These are phyloP conservation scores for Mycena rebaudengoi DNA, from an alignment of 768 basidiomycete genomes.

Conservation along the genomic window DNA sequence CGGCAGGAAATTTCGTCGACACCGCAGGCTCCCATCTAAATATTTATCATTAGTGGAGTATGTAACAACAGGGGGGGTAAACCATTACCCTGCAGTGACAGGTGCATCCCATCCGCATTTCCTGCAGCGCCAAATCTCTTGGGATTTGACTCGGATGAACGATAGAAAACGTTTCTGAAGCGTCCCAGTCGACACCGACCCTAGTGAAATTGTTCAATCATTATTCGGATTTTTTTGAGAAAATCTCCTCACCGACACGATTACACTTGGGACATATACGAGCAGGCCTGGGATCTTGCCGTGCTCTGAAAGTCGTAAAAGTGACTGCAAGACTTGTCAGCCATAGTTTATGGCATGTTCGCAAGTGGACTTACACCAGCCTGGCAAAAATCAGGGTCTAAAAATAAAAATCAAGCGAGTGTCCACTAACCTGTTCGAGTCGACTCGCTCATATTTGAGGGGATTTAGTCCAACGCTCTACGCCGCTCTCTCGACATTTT, in stretches of 20 bases:
- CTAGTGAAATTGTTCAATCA: neutral
- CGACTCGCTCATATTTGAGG: too few relatives aligned
- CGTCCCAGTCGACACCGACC: slow-evolving; percentile 21
- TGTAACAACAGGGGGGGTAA: neutral
- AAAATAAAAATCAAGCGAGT: too few relatives aligned
- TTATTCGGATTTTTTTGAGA: neutral
- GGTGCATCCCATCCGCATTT: slow-evolving; percentile 23
- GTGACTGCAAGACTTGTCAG: neutral
- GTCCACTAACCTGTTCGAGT: too few relatives aligned
- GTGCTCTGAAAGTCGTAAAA: slow-evolving; percentile 12
- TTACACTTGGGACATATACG: slow-evolving; percentile 21
- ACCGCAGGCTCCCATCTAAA: slow-evolving; percentile 22
- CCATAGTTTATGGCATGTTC: too few relatives aligned
- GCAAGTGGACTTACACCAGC: slow-evolving; percentile 12
- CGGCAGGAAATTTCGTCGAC: slow-evolving; percentile 5
- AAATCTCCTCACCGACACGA: slow-evolving; percentile 2
- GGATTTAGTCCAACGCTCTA: too few relatives aligned
- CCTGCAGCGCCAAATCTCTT: slow-evolving; percentile 19
- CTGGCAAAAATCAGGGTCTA: too few relatives aligned
- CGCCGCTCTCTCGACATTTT: too few relatives aligned
- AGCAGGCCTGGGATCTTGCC: slow-evolving; percentile 6
- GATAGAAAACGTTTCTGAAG: slow-evolving; percentile 17
- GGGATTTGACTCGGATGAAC: slow-evolving; percentile 11
- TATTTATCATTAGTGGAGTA: neutral
- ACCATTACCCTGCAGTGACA: slow-evolving; percentile 1